A percentile compares a stretch with the other conserved stretches of the same genome.
phyloP scores from a whole-genome alignment of 2,329 filamentous ascomycete species.

The Hymenoscyphus repandus region DNA sequence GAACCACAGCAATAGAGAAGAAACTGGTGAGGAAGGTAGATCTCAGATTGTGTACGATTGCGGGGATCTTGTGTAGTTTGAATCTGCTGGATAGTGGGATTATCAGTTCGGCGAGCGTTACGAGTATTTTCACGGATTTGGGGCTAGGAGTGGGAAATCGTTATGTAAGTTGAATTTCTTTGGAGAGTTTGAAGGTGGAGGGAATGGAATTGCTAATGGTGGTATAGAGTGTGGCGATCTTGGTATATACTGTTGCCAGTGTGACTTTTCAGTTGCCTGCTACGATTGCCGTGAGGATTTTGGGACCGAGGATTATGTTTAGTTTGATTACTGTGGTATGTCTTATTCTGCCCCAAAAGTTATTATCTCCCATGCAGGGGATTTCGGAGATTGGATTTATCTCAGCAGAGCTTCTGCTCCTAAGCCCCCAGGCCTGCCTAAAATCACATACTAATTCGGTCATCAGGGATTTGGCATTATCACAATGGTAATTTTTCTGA shows the following conservation, averaged over 20 bases:
- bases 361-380: no score
- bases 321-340: slow-evolving; percentile 51
- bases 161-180: slow-evolving; percentile 37
- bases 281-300: slow-evolving; percentile 58
- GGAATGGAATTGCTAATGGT: no score
- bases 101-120: slow-evolving; percentile 64
- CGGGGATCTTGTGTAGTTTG: slow-evolving; percentile 63
- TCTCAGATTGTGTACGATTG: slow-evolving; percentile 63
- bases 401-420: no score
- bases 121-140: slow-evolving; percentile 59
- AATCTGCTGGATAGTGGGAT: slow-evolving; percentile 67
- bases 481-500: slow-evolving; percentile 40
- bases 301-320: slow-evolving; percentile 62
- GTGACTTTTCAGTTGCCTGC: slow-evolving; percentile 65
- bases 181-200: not conserved
- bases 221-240: slow-evolving; percentile 55
- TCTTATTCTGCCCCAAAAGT: slow-evolving; percentile 48
- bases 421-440: no score
- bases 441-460: no score
- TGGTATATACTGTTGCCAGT: slow-evolving; percentile 66
- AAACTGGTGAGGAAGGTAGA: slow-evolving; percentile 59
- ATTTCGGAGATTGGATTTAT: no score
- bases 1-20: slow-evolving; percentile 27
- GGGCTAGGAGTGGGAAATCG: slow-evolving; percentile 55
- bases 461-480: slow-evolving; percentile 32